Evolutionary conservation across 108 stramenopile genomes (phyloP), one percentile per base, ranked within the genome.

Genomic region (Craspedostauros australis): DNA sequence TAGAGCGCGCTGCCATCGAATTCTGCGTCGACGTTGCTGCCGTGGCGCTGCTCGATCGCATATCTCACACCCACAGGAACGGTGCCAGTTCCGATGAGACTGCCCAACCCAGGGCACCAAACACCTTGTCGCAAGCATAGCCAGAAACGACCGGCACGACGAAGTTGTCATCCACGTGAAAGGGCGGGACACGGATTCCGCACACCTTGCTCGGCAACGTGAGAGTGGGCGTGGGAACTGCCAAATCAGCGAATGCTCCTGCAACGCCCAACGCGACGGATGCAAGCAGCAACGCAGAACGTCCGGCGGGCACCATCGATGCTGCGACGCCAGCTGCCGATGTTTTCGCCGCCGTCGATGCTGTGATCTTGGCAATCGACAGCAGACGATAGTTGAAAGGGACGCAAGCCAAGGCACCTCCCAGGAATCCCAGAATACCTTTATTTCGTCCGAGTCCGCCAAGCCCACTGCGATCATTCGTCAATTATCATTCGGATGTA

Each of bases 151-250:
- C 63, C 3, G 88, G 88, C 15, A 90, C 80, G 14, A 82, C 80
- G 47, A 86, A 68, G 47, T 90, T 90, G 50, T 90, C 88, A 68
- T 90, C 88, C n/a, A 90, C 52, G 50, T 90, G 88, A 68, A 90
- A 86, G n/a, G 84, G 88, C 34, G 82, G 84, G 29, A 90, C 80
- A 1, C 62, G 65, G 24, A 83, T 54, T 4, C 88, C 88, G 16
- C 57, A 73, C 0, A 85, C 47, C 38, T 70, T 76, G 37, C 84
- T 84, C 18, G 88, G 88, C 47, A 90, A 66, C 0, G 72, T 73
- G 62, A 86, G 54, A 5, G 84, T 77, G 32, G 88, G 88, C 11
- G 88, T 86, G 2, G 88, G 88, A 30, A 90, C 88, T 2, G 79
- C 79, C 40, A 90, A 66, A 74, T 90, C 88, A n/a, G 88, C 88